phyloP scores from a whole-genome alignment of 202 grass and related monocot species.

The Alloteropsis angusta region DNA sequence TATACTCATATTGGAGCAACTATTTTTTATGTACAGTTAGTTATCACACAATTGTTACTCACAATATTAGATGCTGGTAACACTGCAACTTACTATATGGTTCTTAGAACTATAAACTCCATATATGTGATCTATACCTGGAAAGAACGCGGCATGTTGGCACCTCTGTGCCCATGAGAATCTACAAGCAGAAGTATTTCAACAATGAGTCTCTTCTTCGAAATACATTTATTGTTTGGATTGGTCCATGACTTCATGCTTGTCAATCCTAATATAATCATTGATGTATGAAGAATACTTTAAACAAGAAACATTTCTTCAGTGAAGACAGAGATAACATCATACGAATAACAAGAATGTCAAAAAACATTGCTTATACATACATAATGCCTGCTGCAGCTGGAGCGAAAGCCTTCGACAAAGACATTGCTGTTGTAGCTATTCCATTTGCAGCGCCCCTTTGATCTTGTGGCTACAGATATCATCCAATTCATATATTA shows the following conservation, averaged over 20 bases:
- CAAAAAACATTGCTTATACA: neutral
- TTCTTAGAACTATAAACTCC: neutral
- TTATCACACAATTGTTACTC: neutral
- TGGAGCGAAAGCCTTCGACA: slow-evolving; percentile 69
- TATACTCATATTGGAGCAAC: neutral
- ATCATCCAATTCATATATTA: neutral
- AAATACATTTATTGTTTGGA: neutral
- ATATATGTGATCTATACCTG: neutral
- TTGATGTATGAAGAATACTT: neutral
- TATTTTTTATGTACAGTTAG: neutral
- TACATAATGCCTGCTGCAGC: slow-evolving; percentile 54
- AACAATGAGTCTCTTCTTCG: neutral
- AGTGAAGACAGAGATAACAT: no score
- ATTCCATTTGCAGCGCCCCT: slow-evolving; percentile 78
- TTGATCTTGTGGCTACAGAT: slow-evolving; percentile 55
- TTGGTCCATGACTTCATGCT: neutral
- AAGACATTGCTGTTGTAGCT: slow-evolving; percentile 54
- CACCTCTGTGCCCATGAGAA: slow-evolving; percentile 38
- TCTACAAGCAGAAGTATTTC: neutral
- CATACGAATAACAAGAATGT: neutral
- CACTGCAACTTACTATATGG: neutral
- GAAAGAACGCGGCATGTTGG: slow-evolving; percentile 10
- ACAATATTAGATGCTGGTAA: neutral
- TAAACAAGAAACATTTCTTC: neutral
- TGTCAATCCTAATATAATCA: neutral